phyloP scores from a whole-genome alignment of 148 eudicot genomes.

The Fallopia convolvulus region DNA sequence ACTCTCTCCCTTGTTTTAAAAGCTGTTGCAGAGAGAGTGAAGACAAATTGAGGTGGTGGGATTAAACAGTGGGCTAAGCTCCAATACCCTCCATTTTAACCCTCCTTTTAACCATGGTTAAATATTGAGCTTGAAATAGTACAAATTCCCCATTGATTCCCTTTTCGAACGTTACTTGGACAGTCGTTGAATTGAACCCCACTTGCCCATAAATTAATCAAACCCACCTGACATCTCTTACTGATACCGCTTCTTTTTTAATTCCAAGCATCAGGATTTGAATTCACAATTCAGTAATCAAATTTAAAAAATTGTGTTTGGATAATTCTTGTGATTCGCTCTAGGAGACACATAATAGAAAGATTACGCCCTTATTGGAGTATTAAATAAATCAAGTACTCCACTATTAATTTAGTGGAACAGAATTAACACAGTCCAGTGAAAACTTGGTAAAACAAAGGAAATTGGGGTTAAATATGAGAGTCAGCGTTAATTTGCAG shows the following conservation, averaged over 20 bases:
- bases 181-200: slow-evolving; percentile 5
- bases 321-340: slow-evolving; percentile 1
- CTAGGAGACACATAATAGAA: not conserved
- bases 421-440: not conserved
- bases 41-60: not conserved
- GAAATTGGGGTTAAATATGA: not conserved
- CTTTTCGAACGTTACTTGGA: not conserved
- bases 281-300: not conserved
- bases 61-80: not conserved
- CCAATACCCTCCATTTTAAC: not conserved
- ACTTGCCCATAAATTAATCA: not conserved
- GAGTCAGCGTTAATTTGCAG: not conserved
- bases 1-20: not conserved
- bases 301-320: not conserved
- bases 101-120: slow-evolving; percentile 3
- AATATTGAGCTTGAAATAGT: not conserved
- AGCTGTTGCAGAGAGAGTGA: slow-evolving; percentile 5
- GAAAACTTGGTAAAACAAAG: not conserved
- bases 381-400: too few relatives aligned
- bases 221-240: slow-evolving; percentile 5
- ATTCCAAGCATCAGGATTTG: not conserved
- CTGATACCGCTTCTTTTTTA: not conserved
- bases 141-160: not conserved
- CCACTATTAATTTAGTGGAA: too few relatives aligned
- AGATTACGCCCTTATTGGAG: too few relatives aligned